These are phyloP conservation scores for Candida hungchunana DNA, from an alignment of 805 yeast genomes.

Conservation along the genomic window DNA sequence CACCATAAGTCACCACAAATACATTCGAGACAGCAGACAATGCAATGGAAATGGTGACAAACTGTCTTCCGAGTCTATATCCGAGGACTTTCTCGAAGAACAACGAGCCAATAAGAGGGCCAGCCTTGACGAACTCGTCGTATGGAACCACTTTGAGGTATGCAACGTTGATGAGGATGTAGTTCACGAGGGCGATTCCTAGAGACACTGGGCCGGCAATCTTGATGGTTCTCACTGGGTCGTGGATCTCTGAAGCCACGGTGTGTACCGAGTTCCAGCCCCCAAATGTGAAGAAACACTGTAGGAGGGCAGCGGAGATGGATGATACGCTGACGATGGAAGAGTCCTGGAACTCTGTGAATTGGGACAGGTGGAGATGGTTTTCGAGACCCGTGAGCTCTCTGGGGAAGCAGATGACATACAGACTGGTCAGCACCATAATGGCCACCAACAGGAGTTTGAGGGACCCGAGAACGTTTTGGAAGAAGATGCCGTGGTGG, in stretches of 20 bases:
- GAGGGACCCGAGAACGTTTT: conserved; percentile 58
- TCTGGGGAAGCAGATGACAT: conserved; percentile 43
- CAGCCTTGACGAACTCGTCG: conserved; percentile 49
- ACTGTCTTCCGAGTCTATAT: conserved; percentile 43
- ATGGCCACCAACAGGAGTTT: conserved; percentile 51
- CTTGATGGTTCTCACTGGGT: conserved; percentile 52
- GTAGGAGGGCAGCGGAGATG: conserved; percentile 51
- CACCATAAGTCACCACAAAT: conserved; percentile 54
- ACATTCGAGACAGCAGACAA: conserved; percentile 61
- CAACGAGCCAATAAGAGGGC: conserved; percentile 55
- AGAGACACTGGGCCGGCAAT: conserved; percentile 60
- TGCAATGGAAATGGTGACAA: conserved; percentile 54
- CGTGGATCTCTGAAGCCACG: conserved; percentile 55
- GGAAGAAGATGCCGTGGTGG: conserved; percentile 54
- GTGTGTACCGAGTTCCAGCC: conserved; percentile 66
- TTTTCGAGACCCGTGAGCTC: conserved; percentile 41
- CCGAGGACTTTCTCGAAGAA: conserved; percentile 57
- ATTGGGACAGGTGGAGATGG: conserved; percentile 26
- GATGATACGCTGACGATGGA: conserved; percentile 37
- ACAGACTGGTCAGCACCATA: conserved; percentile 55
- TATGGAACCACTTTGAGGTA: conserved; percentile 51
- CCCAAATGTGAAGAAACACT: conserved; percentile 53
- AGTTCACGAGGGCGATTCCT: conserved; percentile 43
- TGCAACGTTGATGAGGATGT: conserved; percentile 49
- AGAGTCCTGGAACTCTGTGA: conserved; percentile 31